phyloP scores from a whole-genome alignment of 169 alveolate species.

The Eimeria praecox region DNA sequence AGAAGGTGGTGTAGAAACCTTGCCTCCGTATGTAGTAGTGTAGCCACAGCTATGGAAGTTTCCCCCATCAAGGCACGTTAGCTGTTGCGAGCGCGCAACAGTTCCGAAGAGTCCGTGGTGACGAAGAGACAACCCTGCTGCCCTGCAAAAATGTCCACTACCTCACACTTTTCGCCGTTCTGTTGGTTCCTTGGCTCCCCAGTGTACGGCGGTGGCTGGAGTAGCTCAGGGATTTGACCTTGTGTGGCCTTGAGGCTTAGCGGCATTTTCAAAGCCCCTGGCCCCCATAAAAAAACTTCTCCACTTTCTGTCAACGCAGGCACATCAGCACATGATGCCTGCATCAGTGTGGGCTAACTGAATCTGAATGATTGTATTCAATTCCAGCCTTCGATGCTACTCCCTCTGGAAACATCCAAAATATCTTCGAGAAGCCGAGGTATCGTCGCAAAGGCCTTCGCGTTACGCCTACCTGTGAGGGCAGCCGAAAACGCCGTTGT shows the following conservation, averaged over 20 bases:
- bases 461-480: slow-evolving; percentile 49
- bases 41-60: neutral
- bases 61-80: neutral
- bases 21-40: neutral
- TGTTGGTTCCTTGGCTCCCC: neutral
- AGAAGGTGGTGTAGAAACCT: neutral
- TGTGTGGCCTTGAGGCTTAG: slow-evolving; percentile 22
- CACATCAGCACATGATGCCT: neutral
- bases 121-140: slow-evolving; percentile 51
- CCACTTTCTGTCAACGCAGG: slow-evolving; percentile 45
- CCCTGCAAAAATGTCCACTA: slow-evolving; percentile 57
- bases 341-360: neutral
- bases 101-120: neutral
- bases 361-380: neutral
- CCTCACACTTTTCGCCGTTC: neutral
- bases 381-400: neutral
- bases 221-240: neutral
- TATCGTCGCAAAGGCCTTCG: neutral
- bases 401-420: neutral
- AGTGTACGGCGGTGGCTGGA: neutral
- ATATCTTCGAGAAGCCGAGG: neutral
- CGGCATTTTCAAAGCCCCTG: slow-evolving; percentile 45
- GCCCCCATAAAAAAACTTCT: slow-evolving; percentile 51
- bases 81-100: neutral
- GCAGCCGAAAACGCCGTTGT: slow-evolving; percentile 48